Conservation (phyloP, 1,284 basidiomycete genomes). For the Pterulicium gracile region DNA sequence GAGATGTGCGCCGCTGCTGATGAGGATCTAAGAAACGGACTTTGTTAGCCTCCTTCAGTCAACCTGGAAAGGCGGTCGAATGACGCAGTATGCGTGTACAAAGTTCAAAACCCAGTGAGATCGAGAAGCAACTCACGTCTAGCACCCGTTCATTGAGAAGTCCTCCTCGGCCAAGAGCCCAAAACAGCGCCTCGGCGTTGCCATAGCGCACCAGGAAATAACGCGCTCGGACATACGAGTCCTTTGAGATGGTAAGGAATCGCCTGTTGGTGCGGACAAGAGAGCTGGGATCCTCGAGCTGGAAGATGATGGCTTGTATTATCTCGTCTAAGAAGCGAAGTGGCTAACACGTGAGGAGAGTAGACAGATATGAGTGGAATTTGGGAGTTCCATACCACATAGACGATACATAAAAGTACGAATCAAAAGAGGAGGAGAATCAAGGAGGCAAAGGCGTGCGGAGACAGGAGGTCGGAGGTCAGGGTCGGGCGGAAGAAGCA, state of each 20-base stretch:
- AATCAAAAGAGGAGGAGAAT: too few relatives aligned
- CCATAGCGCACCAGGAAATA: constrained; percentile 69
- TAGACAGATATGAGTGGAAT: too few relatives aligned
- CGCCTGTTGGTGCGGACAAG: constrained; percentile 48
- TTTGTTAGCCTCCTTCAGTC: too few relatives aligned
- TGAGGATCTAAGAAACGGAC: constrained; percentile 39
- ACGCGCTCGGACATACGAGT: constrained; percentile 61
- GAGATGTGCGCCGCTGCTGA: constrained; percentile 61
- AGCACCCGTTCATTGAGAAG: constrained; percentile 53
- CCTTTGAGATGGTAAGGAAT: constrained; percentile 50
- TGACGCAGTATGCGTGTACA: constrained; percentile 6
- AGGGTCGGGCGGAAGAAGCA: too few relatives aligned
- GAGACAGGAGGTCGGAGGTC: too few relatives aligned
- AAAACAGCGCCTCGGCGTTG: constrained; percentile 53
- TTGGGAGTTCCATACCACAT: too few relatives aligned
- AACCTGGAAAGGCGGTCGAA: too few relatives aligned
- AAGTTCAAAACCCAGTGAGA: constrained; percentile 14
- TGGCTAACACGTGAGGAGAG: too few relatives aligned
- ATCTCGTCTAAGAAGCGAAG: constrained; percentile 46
- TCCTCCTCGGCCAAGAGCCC: constrained; percentile 57
- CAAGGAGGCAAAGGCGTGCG: too few relatives aligned
- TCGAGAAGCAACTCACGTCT: constrained; percentile 40
- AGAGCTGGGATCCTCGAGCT: constrained; percentile 50
- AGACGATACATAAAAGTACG: too few relatives aligned
- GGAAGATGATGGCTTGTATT: constrained; percentile 60